Evolutionary conservation across 1,139 yeast genomes (phyloP).

Genomic region (Geotrichum fermentans): DNA sequence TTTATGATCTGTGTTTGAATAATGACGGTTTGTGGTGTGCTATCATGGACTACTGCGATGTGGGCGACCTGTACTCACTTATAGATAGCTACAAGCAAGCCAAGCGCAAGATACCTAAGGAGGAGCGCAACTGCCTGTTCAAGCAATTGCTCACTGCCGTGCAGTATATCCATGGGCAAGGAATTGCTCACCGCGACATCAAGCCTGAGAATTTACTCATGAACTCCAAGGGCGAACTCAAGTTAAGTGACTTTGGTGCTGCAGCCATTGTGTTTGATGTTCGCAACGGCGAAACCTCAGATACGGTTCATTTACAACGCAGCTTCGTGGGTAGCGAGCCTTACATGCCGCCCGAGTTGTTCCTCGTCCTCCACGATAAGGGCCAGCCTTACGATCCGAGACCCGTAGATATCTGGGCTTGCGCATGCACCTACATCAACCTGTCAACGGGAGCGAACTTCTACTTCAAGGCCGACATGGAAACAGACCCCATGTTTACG

Average conservation of each 20-base stretch:
- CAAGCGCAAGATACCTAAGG: slow-evolving; percentile 28
- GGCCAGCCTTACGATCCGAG: slow-evolving; percentile 59
- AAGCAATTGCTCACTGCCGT: slow-evolving; percentile 70
- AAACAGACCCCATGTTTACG: slow-evolving; percentile 29
- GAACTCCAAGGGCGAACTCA: slow-evolving; percentile 63
- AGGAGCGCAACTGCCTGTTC: slow-evolving; percentile 57
- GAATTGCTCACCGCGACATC: slow-evolving; percentile 68
- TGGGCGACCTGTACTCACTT: slow-evolving; percentile 64
- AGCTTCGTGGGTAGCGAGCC: slow-evolving; percentile 64
- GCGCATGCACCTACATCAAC: slow-evolving; percentile 91
- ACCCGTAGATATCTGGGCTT: slow-evolving; percentile 82
- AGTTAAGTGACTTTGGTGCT: slow-evolving; percentile 59
- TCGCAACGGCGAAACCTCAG: slow-evolving; percentile 7
- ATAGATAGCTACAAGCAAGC: slow-evolving; percentile 41
- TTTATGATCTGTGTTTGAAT: slow-evolving; percentile 50
- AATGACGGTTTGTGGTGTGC: slow-evolving; percentile 47
- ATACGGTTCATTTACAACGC: slow-evolving; percentile 7
- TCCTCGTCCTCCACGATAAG: slow-evolving; percentile 7
- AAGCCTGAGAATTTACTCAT: slow-evolving; percentile 67
- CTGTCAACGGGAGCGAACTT: slow-evolving; percentile 48
- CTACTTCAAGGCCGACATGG: slow-evolving; percentile 32
- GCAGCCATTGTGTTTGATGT: slow-evolving; percentile 19
- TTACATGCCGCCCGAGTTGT: slow-evolving; percentile 87
- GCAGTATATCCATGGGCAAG: slow-evolving; percentile 64
- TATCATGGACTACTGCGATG: slow-evolving; percentile 69